phyloP scores from a whole-genome alignment of 306 rosid species.

The Dalbergia cochinchinensis region DNA sequence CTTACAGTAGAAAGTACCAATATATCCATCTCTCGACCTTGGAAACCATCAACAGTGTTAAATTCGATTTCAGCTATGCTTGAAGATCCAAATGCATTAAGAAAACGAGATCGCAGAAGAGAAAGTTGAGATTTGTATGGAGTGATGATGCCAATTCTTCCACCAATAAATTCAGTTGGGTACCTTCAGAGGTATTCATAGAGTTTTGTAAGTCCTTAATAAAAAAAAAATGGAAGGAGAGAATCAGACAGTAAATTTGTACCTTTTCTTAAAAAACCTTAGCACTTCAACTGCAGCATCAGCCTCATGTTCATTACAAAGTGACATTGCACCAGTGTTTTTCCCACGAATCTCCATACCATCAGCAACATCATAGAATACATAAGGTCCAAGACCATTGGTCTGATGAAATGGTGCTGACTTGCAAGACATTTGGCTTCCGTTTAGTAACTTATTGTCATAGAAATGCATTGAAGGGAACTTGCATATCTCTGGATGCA shows the following conservation, averaged over 20 bases:
- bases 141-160: slow-evolving; percentile 91
- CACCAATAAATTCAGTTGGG: slow-evolving; percentile 78
- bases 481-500: slow-evolving; percentile 95
- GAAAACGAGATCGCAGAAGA: slow-evolving; percentile 81
- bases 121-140: slow-evolving; percentile 92
- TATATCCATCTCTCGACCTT: slow-evolving; percentile 98
- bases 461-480: slow-evolving; percentile 95
- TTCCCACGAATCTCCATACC: slow-evolving; percentile 83
- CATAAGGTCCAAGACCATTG: slow-evolving; percentile 82
- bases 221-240: slow-evolving; percentile 8
- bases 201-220: slow-evolving; percentile 41
- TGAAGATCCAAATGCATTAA: slow-evolving; percentile 80
- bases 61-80: slow-evolving; percentile 69
- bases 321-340: slow-evolving; percentile 80
- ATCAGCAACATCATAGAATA: slow-evolving; percentile 80
- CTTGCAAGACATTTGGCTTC: slow-evolving; percentile 73
- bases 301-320: slow-evolving; percentile 88
- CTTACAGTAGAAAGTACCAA: slow-evolving; percentile 94
- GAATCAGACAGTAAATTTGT: slow-evolving; percentile 34
- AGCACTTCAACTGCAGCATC: slow-evolving; percentile 90
- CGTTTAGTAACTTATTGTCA: slow-evolving; percentile 84
- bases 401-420: slow-evolving; percentile 84
- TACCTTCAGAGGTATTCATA: slow-evolving; percentile 59
- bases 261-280: slow-evolving; percentile 78
- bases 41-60: slow-evolving; percentile 97